Conservation (phyloP, 176 grass and related monocot genomes). For the Calamus simplicifolius region DNA sequence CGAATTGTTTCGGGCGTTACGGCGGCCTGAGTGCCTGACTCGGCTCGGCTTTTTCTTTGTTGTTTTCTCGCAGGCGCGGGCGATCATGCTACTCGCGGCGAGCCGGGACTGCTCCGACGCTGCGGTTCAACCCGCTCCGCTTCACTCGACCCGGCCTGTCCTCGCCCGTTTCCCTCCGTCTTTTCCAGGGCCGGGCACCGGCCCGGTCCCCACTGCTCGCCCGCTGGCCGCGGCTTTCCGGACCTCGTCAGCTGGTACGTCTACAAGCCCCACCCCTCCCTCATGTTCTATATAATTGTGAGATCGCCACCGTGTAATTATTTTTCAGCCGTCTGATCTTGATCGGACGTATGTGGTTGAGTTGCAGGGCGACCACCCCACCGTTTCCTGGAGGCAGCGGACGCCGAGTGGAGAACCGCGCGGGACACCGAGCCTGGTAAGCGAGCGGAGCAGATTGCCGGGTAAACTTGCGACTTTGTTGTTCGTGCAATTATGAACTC, state of each 20-base stretch:
- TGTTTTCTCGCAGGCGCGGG: slow-evolving; percentile 18
- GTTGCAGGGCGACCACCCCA: slow-evolving; percentile 2
- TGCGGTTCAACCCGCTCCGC: neutral
- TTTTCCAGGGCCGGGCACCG: slow-evolving; percentile 1
- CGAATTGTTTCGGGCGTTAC: neutral
- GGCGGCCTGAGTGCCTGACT: no score
- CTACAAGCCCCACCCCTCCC: no score
- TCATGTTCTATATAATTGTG: neutral
- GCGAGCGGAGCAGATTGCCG: slow-evolving; percentile 20
- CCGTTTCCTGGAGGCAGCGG: slow-evolving; percentile 5
- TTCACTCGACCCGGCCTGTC: neutral
- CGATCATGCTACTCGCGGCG: slow-evolving; percentile 31
- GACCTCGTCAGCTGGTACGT: slow-evolving; percentile 17
- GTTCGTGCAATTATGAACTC: neutral
- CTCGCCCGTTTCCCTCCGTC: slow-evolving; percentile 12
- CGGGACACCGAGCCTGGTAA: slow-evolving; percentile 33
- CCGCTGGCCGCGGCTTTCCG: slow-evolving; percentile 5
- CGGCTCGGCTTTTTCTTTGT: no score
- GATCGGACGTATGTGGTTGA: slow-evolving; percentile 1
- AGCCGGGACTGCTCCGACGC: slow-evolving; percentile 11
- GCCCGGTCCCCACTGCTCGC: neutral
- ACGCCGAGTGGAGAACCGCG: slow-evolving; percentile 7
- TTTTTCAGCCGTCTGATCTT: neutral
- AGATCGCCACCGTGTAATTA: neutral
- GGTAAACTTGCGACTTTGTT: slow-evolving; percentile 10